Evolutionary conservation across 2,329 filamentous ascomycete species (phyloP).

Genomic region (Stachybotrys elegans): DNA sequence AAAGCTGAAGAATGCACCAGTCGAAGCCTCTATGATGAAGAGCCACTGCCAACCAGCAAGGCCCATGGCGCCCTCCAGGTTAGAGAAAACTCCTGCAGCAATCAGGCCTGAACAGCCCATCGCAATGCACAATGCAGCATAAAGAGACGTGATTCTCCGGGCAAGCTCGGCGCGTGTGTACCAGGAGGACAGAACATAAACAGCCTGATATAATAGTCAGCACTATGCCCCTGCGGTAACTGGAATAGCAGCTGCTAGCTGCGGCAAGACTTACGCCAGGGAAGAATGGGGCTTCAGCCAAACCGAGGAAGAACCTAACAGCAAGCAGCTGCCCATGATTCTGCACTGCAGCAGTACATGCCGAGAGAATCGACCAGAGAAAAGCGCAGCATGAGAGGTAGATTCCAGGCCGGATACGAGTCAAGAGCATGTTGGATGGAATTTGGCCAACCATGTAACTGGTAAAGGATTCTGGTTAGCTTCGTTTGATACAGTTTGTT

Average conservation of each 20-base stretch:
- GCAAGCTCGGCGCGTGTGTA: constrained; percentile 62
- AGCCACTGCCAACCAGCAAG: constrained; percentile 60
- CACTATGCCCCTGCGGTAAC: not conserved
- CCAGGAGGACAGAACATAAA: constrained; percentile 55
- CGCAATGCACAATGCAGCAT: constrained; percentile 57
- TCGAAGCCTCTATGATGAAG: constrained; percentile 60
- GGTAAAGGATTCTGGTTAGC: rapidly evolving
- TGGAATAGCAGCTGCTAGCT: not conserved
- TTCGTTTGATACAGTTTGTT: rapidly evolving
- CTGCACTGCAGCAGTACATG: constrained; percentile 11
- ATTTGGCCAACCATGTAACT: constrained; percentile 12
- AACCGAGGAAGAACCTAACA: constrained; percentile 15
- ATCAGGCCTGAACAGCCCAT: constrained; percentile 62
- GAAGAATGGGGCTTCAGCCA: constrained; percentile 18
- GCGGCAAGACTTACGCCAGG: constrained; percentile 5
- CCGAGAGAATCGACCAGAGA: constrained; percentile 16
- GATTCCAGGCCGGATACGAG: constrained; percentile 11
- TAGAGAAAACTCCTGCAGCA: constrained; percentile 50
- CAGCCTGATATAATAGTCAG: constrained; percentile 5
- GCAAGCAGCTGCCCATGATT: constrained; percentile 9
- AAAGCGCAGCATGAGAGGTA: constrained; percentile 13
- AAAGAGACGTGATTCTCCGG: constrained; percentile 50
- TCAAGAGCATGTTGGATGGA: constrained; percentile 10
- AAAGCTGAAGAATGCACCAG: constrained; percentile 13
- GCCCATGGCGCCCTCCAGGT: constrained; percentile 35